A percentile compares a stretch with the other conserved stretches of the same genome.
Conservation (phyloP, 1,284 basidiomycete genomes). For the Cutaneotrichosporon sp. region DNA sequence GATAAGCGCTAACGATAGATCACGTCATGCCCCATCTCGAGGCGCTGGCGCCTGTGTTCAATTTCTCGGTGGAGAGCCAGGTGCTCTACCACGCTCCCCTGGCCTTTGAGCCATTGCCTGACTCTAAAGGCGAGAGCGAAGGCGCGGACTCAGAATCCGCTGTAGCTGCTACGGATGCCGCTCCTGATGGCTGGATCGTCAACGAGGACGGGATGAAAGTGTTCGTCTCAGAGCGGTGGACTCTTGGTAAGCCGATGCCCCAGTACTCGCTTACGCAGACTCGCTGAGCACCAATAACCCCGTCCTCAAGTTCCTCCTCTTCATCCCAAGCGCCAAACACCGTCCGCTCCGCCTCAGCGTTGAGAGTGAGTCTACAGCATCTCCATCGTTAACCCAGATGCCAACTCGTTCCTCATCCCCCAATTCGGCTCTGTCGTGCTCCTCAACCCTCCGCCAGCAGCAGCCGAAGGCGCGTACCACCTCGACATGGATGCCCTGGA, state of each 20-base stretch:
- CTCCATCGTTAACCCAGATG: constrained; percentile 17
- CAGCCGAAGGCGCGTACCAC: constrained; percentile 17
- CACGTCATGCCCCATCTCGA: constrained; percentile 64
- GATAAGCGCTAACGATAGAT: constrained; percentile 50
- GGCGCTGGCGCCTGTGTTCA: constrained; percentile 65
- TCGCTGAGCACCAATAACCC: constrained; percentile 68
- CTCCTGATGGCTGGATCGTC: constrained; percentile 57
- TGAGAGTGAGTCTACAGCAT: constrained; percentile 52
- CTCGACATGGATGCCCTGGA: constrained; percentile 50
- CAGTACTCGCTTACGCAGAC: constrained; percentile 22
- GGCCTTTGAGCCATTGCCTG: constrained; percentile 60
- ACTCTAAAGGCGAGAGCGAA: neutral
- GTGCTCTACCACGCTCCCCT: constrained; percentile 87
- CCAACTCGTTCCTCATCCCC: constrained; percentile 69
- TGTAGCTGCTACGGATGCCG: too few species aligned
- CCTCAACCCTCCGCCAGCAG: constrained; percentile 56
- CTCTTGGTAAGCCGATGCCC: constrained; percentile 60
- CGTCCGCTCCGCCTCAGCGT: constrained; percentile 63
- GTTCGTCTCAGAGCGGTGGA: constrained; percentile 94
- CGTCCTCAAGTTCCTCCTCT: constrained; percentile 87
- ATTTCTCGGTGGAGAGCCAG: constrained; percentile 90
- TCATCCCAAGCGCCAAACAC: constrained; percentile 67
- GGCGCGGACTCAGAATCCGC: neutral
- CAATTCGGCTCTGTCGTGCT: constrained; percentile 93
- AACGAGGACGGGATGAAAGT: constrained; percentile 75